phyloP scores from a whole-genome alignment of 106 monocot species.

The Dendrobium chrysotoxum region DNA sequence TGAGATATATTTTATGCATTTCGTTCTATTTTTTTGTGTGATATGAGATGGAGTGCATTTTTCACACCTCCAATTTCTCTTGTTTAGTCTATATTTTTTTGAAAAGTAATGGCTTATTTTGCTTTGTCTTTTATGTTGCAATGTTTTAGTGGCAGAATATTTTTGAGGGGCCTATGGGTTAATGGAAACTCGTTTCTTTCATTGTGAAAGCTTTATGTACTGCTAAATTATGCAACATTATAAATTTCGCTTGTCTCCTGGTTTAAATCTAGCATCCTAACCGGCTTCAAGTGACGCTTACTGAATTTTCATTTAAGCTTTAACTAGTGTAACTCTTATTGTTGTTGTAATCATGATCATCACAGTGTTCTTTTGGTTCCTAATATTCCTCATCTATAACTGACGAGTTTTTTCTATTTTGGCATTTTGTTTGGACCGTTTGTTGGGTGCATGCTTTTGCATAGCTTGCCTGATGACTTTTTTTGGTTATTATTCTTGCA shows the following conservation, averaged over 20 bases:
- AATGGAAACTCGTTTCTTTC: not conserved
- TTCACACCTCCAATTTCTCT: too few species aligned
- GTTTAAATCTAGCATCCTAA: not conserved
- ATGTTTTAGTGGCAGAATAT: too few species aligned
- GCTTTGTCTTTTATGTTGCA: too few species aligned
- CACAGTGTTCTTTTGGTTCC: not conserved
- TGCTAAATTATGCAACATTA: not conserved
- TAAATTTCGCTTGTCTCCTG: not conserved
- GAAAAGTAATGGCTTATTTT: too few species aligned
- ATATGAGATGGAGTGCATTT: too few species aligned
- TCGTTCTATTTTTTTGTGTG: too few species aligned
- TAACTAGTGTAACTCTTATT: not conserved
- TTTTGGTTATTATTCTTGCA: slow-evolving; percentile 21
- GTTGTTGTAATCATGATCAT: not conserved
- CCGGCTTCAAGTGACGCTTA: not conserved
- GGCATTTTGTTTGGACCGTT: not conserved
- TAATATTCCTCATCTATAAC: not conserved
- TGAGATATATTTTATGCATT: too few species aligned
- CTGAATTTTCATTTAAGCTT: not conserved
- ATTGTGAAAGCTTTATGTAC: not conserved
- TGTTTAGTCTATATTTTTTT: too few species aligned
- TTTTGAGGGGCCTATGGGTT: too few species aligned
- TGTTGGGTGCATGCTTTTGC: not conserved
- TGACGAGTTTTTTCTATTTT: not conserved
- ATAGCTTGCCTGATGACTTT: not conserved